Evolutionary conservation across 495 filamentous ascomycete genomes (phyloP).

Genomic region (Aspergillus hancockii): DNA sequence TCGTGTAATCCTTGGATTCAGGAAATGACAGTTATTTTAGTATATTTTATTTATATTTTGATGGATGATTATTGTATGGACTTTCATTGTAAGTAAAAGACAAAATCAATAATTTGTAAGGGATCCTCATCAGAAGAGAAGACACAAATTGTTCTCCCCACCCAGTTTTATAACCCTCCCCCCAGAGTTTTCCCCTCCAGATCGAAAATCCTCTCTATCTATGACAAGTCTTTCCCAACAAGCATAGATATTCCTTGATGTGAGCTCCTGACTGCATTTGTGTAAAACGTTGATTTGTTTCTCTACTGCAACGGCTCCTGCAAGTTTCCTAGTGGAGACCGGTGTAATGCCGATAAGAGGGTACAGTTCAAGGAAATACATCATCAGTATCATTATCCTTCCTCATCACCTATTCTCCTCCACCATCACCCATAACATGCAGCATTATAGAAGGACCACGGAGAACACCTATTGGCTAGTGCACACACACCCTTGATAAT

Average conservation of each 20-base stretch:
- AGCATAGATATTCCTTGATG: constrained; percentile 7
- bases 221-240: not conserved
- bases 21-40: not conserved
- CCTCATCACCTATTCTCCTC: not conserved
- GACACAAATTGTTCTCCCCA: not conserved
- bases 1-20: not conserved
- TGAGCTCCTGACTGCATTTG: constrained; percentile 24
- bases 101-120: not conserved
- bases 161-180: constrained; percentile 7
- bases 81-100: not conserved
- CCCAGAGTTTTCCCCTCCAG: not conserved
- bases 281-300: constrained; percentile 45
- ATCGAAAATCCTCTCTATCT: constrained; percentile 1
- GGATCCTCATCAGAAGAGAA: not conserved
- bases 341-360: constrained; percentile 25
- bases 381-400: not conserved
- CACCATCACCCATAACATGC: not conserved
- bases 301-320: constrained; percentile 28
- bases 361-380: not conserved
- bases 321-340: constrained; percentile 17
- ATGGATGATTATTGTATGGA: not conserved
- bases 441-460: not conserved
- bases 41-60: not conserved
- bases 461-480: not conserved
- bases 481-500: not conserved